Evolutionary conservation across 345 rosid species (phyloP).

Genomic region (Pistacia integerrima): DNA sequence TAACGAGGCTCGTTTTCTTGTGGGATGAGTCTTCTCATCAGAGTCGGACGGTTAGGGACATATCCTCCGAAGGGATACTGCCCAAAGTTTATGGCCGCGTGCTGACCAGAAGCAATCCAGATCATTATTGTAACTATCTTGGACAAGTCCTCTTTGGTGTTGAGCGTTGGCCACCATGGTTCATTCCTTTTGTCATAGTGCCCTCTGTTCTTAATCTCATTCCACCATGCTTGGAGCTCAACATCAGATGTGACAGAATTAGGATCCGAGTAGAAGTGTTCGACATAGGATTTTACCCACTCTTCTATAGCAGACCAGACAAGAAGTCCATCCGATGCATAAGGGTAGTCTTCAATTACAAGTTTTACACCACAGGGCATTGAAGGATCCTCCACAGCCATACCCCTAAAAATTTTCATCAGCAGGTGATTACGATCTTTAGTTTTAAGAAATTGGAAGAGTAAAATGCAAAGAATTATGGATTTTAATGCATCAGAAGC

Average conservation of each 20-base stretch:
- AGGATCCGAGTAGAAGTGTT: conserved; percentile 68
- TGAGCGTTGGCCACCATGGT: conserved; percentile 94
- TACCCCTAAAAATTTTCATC: conserved; percentile 55
- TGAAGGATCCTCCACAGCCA: conserved; percentile 91
- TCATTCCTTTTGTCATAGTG: conserved; percentile 80
- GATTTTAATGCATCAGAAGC: conserved; percentile 7
- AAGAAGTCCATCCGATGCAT: conserved; percentile 88
- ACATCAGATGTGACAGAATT: conserved; percentile 59
- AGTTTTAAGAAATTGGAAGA: neutral
- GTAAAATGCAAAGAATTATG: neutral
- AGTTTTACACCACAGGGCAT: conserved; percentile 71
- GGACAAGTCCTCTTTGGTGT: conserved; percentile 70
- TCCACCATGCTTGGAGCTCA: conserved; percentile 97
- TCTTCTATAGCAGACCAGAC: conserved; percentile 85
- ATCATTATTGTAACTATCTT: conserved; percentile 71
- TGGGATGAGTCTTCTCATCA: conserved; percentile 75
- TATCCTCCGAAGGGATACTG: conserved; percentile 97
- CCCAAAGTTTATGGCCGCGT: conserved; percentile 93
- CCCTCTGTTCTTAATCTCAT: conserved; percentile 88
- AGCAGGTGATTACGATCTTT: neutral
- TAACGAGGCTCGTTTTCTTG: conserved; percentile 57
- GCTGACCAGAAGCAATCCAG: conserved; percentile 94
- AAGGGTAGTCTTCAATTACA: conserved; percentile 88
- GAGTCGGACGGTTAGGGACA: conserved; percentile 86
- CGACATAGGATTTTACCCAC: conserved; percentile 70